Evolutionary conservation across 257 asterid species (phyloP).

Genomic region (Solanum lycopersicoides): DNA sequence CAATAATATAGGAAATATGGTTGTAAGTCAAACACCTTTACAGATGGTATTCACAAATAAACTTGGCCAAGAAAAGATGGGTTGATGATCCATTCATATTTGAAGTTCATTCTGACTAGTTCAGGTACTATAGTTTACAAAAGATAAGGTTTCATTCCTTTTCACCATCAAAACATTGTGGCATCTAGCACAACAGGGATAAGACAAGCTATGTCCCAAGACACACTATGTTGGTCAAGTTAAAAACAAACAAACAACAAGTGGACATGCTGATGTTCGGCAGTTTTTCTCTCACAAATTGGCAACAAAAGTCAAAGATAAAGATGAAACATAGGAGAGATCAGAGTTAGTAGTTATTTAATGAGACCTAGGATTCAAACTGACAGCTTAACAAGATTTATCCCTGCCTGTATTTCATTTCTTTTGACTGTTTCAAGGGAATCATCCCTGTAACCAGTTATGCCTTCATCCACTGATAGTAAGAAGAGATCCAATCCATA

Average conservation of each 20-base stretch:
- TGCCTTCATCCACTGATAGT: conserved; percentile 93
- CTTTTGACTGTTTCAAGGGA: conserved; percentile 96
- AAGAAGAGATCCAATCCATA: conserved; percentile 92
- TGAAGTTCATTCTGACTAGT: background rate
- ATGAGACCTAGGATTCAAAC: background rate
- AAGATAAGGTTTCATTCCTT: background rate
- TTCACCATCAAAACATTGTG: background rate
- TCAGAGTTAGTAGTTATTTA: background rate
- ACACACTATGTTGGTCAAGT: background rate
- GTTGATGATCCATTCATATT: background rate
- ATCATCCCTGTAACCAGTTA: conserved; percentile 96
- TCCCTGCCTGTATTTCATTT: conserved; percentile 82
- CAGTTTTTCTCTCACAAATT: background rate
- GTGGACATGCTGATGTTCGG: background rate
- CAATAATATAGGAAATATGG: background rate
- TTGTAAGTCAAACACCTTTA: background rate
- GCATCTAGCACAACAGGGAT: background rate
- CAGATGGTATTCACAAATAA: background rate
- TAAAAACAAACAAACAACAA: background rate
- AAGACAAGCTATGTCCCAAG: background rate
- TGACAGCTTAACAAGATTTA: background rate
- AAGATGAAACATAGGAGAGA: background rate
- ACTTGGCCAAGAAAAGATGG: background rate
- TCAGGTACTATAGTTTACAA: background rate
- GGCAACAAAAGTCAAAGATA: background rate